Percentiles rank a stretch among this genome's conserved stretches.
Conservation (phyloP, 345 rosid species). For the Conringia planisiliqua region DNA sequence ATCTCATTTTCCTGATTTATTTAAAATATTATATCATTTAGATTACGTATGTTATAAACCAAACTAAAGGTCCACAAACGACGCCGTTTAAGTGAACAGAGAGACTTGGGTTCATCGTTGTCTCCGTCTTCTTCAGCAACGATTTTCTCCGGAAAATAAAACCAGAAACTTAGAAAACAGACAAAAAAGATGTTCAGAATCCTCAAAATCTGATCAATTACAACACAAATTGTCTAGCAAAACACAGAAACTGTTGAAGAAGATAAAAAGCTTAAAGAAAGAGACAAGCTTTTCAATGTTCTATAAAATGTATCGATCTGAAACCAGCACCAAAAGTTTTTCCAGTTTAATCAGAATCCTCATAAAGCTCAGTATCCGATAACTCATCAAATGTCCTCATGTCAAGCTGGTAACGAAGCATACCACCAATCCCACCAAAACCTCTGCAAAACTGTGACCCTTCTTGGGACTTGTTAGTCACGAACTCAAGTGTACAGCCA, state of each 20-base stretch:
- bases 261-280: neutral
- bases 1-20: neutral
- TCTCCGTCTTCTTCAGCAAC: neutral
- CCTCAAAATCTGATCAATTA: slow-evolving; percentile 20
- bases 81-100: neutral
- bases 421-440: slow-evolving; percentile 92
- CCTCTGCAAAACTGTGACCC: slow-evolving; percentile 96
- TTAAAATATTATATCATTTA: neutral
- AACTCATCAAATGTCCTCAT: slow-evolving; percentile 77
- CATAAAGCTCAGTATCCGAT: slow-evolving; percentile 64
- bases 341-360: slow-evolving; percentile 67
- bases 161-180: neutral
- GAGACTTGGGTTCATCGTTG: neutral
- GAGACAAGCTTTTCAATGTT: slow-evolving; percentile 11
- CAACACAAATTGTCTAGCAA: slow-evolving; percentile 27
- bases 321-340: slow-evolving; percentile 1
- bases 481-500: slow-evolving; percentile 81
- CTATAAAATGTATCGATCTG: slow-evolving; percentile 10
- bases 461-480: slow-evolving; percentile 91
- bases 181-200: neutral
- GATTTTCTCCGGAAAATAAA: neutral
- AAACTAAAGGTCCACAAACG: too few relatives aligned
- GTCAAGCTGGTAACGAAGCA: slow-evolving; percentile 89
- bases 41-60: too few relatives aligned
- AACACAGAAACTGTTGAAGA: slow-evolving; percentile 4